Conservation (phyloP, 2,329 filamentous ascomycete genomes). For the Chaetomiaceae sp. region DNA sequence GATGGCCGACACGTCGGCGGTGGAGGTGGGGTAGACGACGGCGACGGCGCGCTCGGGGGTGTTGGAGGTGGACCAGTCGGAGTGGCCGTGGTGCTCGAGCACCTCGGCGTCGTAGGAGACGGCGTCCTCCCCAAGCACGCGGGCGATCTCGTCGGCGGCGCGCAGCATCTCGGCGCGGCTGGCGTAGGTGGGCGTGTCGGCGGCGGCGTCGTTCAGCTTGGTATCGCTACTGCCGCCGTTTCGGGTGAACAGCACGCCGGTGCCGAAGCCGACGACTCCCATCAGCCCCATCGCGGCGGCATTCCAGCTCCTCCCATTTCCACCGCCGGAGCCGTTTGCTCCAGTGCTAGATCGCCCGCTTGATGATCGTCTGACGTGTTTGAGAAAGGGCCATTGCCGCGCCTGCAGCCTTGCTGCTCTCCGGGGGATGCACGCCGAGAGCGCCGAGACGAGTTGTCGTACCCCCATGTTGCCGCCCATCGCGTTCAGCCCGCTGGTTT, state of each 20-base stretch:
- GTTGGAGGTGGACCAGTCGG: conserved; percentile 68
- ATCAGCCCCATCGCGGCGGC: not conserved
- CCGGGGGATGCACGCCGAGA: not conserved
- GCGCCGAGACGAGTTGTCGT: not conserved
- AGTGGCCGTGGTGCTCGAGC: conserved; percentile 60
- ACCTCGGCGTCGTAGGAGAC: conserved; percentile 63
- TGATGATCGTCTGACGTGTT: not conserved
- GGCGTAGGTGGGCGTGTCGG: conserved; percentile 16
- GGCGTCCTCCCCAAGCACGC: conserved; percentile 50
- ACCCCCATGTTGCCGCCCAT: not conserved
- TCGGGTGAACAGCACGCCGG: conserved; percentile 2
- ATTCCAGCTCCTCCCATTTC: not conserved
- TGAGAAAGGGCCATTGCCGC: not conserved
- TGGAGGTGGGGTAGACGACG: conserved; percentile 59
- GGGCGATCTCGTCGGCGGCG: conserved; percentile 53
- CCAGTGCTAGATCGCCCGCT: not conserved
- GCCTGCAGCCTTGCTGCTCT: not conserved
- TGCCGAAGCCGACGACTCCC: conserved; percentile 8
- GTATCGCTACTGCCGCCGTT: not conserved
- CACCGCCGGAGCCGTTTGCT: not conserved
- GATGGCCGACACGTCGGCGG: conserved; percentile 60
- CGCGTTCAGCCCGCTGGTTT: no score
- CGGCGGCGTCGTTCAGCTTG: not conserved
- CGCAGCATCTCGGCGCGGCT: conserved; percentile 29
- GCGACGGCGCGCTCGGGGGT: conserved; percentile 59